Percentiles rank a stretch among this genome's conserved stretches.
Evolutionary conservation across 306 rosid genomes (phyloP).

Genomic region (Lablab purpureus): DNA sequence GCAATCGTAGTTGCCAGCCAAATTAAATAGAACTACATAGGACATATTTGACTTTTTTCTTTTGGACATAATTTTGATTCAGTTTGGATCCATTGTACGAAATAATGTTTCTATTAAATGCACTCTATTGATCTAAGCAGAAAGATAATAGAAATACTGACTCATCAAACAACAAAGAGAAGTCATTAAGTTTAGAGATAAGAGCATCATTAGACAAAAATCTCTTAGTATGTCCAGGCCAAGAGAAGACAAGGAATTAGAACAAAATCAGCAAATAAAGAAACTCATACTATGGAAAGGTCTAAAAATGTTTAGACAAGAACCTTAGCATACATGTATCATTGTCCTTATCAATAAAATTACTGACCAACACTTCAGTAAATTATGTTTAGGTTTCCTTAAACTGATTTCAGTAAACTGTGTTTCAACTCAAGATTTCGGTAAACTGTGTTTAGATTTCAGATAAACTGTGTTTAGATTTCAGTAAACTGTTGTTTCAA

Average conservation of each 20-base stretch:
- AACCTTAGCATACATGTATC: too few relatives aligned
- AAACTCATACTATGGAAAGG: background rate
- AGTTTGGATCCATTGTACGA: slow-evolving; percentile 2
- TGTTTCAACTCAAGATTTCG: too few relatives aligned
- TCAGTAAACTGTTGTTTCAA: too few relatives aligned
- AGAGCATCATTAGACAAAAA: slow-evolving; percentile 10
- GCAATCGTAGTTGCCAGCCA: background rate
- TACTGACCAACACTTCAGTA: too few relatives aligned
- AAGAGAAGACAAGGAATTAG: background rate
- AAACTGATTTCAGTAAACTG: too few relatives aligned
- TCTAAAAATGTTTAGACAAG: too few relatives aligned
- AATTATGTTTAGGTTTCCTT: too few relatives aligned
- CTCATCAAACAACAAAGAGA: slow-evolving; percentile 24
- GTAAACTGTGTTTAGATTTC: too few relatives aligned
- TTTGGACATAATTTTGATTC: background rate
- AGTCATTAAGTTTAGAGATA: background rate
- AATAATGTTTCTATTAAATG: background rate
- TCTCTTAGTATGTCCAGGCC: background rate
- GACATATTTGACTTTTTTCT: background rate
- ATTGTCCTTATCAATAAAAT: too few relatives aligned
- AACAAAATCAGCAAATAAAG: background rate
- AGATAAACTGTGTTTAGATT: too few relatives aligned
- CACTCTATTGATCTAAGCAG: slow-evolving; percentile 2
- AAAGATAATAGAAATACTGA: slow-evolving; percentile 26
- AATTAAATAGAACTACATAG: background rate